Percentiles rank a stretch among this genome's conserved stretches.
These are phyloP conservation scores for Lentinus tigrinus DNA, from an alignment of 768 basidiomycete species.

Conservation along the genomic window DNA sequence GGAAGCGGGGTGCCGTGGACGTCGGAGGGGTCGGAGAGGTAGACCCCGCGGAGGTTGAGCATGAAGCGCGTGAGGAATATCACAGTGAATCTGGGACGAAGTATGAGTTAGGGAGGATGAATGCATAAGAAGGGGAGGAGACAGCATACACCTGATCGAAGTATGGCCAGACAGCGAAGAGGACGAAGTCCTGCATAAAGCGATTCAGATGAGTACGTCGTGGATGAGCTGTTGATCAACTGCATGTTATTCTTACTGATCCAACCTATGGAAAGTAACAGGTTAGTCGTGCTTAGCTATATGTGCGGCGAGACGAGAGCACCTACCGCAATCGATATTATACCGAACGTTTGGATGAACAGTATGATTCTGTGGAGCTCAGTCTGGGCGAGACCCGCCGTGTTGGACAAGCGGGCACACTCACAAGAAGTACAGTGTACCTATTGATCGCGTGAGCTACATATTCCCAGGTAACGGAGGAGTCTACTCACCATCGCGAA, in stretches of 20 bases:
- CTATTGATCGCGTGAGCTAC: background rate
- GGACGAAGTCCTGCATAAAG: slow-evolving; percentile 1
- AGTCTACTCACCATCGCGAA: slow-evolving; percentile 11
- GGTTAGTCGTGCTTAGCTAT: background rate
- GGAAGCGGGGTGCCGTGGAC: background rate
- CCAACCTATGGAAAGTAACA: background rate
- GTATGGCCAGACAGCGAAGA: slow-evolving; percentile 15
- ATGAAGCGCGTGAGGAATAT: slow-evolving; percentile 18
- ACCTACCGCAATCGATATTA: slow-evolving; percentile 6
- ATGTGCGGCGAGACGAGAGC: too few species aligned
- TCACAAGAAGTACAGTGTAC: slow-evolving; percentile 16
- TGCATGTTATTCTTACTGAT: background rate
- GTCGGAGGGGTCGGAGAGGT: background rate
- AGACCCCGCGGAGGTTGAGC: slow-evolving; percentile 17
- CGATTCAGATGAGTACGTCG: too few species aligned
- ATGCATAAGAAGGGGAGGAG: background rate
- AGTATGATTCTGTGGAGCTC: slow-evolving; percentile 2
- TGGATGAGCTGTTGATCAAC: too few species aligned
- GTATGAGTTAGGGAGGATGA: background rate
- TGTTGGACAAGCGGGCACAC: background rate
- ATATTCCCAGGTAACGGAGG: too few species aligned
- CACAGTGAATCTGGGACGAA: slow-evolving; percentile 9
- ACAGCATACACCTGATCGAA: slow-evolving; percentile 18
- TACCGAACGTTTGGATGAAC: slow-evolving; percentile 10
- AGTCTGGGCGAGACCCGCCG: background rate